Base-by-base conservation (phyloP, 441 rosid genomes). In the Erodium trifolium region DNA sequence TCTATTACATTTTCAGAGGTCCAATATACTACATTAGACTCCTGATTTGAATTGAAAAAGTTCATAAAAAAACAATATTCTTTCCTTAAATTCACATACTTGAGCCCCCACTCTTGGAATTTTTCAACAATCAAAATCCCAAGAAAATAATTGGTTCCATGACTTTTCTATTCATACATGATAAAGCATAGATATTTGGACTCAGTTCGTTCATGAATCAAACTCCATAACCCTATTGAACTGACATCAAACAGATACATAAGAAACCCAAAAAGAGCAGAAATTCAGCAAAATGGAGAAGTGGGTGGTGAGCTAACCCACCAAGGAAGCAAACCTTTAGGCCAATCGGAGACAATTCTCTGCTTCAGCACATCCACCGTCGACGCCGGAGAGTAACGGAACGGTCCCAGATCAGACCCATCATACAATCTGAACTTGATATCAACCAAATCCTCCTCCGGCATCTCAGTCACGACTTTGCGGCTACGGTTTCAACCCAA, bases 371-470 rank as follows among this genome's bases (percentile, higher is more conserved):
- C 77, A 71, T 92, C 96, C 7, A 92, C 84, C 7, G 96, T 92
- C 4, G 98, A 92, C 0, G 95, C 83, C 12, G 92, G 63, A 0
- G 96, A 84, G 86, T 87, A 92, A 53, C 87, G 83, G 78, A 92
- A 88, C 0, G 98, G 98, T 5, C 98, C 98, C 82, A 92, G 82
- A 69, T 92, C 98, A 47, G 98, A 90, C 57, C 98, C 98, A 75
- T 92, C 98, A 72, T 83, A 90, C 60, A 92, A 78, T 84, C 96
- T 85, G 83, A 92, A 92, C 77, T 88, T 88, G 71, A 92, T 83
- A 83, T 90, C 96, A 66, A 88, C 77, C 70, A 86, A 82, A 53
- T 23, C 27, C 27, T 23, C 27, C 27, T 23, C 27, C 27, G 27
- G 27, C 27, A 23, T 23, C 27, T 23, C 57, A 71, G 69, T 73